Base-by-base conservation (phyloP, 2,329 filamentous ascomycete genomes). In the Aspergillus amoenus region DNA sequence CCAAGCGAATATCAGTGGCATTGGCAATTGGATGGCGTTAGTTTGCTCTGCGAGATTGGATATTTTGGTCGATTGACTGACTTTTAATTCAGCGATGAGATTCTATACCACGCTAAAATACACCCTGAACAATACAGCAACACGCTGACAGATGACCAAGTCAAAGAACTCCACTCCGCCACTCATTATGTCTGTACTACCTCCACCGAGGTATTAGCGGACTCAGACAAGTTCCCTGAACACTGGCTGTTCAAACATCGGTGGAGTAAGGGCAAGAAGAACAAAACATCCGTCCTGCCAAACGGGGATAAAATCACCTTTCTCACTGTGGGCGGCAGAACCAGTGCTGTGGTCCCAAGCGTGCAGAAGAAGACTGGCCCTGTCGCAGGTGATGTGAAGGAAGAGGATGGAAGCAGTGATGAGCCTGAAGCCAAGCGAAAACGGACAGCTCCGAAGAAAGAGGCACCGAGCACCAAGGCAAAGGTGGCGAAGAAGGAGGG, bases 101-200 rank as follows among this genome's bases (percentile, higher is more conserved):
- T 96, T 6, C 79, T 99, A 51, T 99, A 93, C 68, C 88, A 97
- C 65, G 89, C 94, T 5, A 86, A 84, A 49, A 82, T 97, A 15
- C 93, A 99, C 64, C 94, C 94, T 0, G 93, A 97, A 72, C 91
- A 96, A 71, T 95, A 95, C 76, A 91, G 88, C 74, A 88, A 97
- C 68, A 89, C 90, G 0, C 89, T 97, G 64, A 81, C 73, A 60
- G 85, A 90, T 32, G 81, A 77, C 0, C 88, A 97, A 71, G 84
- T 95, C 61, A 82, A 84, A 62, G 81, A 79, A 40, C 79, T 99
- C 2, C 88, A 94, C 72, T 79, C 86, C 8, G 83, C 87, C 0
- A 87, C 97, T 43, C 82, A 88, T 57, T 86, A 90, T 61, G 88
- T 99, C 8, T 96, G 91, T 70, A 83, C 88, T 58, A 88, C 86